Conservation (phyloP, 257 asterid species). For the Buddleja alternifolia region DNA sequence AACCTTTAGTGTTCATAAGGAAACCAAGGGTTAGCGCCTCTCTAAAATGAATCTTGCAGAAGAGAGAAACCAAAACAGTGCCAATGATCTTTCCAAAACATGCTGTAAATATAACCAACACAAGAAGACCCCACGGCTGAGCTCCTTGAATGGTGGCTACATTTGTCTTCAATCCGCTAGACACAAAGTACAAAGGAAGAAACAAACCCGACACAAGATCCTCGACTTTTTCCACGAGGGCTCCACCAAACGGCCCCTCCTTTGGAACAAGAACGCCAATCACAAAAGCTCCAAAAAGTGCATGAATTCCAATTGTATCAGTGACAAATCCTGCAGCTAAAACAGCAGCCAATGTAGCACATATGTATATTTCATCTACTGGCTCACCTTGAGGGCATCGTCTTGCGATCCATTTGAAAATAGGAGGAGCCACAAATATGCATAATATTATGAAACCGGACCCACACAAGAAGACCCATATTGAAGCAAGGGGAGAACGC, state of each 20-base stretch:
- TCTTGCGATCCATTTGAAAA: conserved; percentile 59
- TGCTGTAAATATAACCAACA: conserved; percentile 56
- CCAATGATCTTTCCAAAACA: conserved; percentile 70
- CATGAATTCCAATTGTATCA: conserved; percentile 76
- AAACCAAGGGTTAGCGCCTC: conserved; percentile 78
- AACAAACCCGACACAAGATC: conserved; percentile 76
- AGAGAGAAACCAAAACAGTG: conserved; percentile 50
- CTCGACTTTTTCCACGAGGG: conserved; percentile 70
- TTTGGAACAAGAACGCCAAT: conserved; percentile 71
- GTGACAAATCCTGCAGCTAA: conserved; percentile 72
- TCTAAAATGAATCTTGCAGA: conserved; percentile 48
- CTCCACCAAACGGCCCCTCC: conserved; percentile 68
- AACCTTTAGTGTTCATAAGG: conserved; percentile 68
- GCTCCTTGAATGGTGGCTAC: conserved; percentile 65
- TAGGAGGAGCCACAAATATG: conserved; percentile 45
- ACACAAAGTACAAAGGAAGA: conserved; percentile 70
- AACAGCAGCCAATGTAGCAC: conserved; percentile 61
- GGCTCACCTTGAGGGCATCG: conserved; percentile 63
- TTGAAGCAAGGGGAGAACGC: conserved; percentile 50
- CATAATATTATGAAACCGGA: conserved; percentile 46
- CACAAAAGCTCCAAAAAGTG: conserved; percentile 78
- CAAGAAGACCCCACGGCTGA: conserved; percentile 73
- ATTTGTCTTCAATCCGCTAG: conserved; percentile 71
- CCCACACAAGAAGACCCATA: conserved; percentile 69
- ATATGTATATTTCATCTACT: too few species aligned